A percentile compares a stretch with the other conserved stretches of the same genome.
Evolutionary conservation across 148 eudicot species (phyloP).

Genomic region (Chenopodium formosanum): DNA sequence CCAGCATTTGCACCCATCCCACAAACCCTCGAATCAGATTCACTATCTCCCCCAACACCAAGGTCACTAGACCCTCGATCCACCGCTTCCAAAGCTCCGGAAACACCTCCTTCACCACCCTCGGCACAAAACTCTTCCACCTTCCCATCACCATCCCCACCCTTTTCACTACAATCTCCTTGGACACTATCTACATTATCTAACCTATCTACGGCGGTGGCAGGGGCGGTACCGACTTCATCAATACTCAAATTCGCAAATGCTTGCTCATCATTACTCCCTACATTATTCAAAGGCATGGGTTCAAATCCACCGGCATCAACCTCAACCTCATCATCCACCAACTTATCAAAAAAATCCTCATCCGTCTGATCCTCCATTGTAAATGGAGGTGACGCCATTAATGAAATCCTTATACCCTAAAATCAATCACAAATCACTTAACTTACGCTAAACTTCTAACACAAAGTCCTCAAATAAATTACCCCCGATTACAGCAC

Average conservation of each 20-base stretch:
- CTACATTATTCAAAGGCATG: conserved; percentile 31
- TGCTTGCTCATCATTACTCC: conserved; percentile 42
- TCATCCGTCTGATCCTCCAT: conserved; percentile 86
- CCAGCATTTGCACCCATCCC: conserved; percentile 25
- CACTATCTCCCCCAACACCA: conserved; percentile 17
- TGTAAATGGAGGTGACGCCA: conserved; percentile 67
- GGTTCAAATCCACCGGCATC: conserved; percentile 34
- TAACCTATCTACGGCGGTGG: conserved; percentile 7
- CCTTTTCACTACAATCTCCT: conserved; percentile 24
- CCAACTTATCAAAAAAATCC: conserved; percentile 86
- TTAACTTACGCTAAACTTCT: conserved; percentile 13
- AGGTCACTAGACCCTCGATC: conserved; percentile 32
- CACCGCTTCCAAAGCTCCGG: conserved; percentile 30
- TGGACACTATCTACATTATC: conserved; percentile 29
- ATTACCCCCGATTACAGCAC: neutral
- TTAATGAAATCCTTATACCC: conserved; percentile 18
- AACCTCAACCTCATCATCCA: conserved; percentile 58
- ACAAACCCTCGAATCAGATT: conserved; percentile 18
- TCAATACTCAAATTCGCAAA: conserved; percentile 45
- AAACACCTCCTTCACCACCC: conserved; percentile 23
- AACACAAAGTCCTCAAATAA: conserved; percentile 12
- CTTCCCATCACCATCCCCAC: conserved; percentile 18
- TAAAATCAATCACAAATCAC: neutral
- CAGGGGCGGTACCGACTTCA: conserved; percentile 1
- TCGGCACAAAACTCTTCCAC: conserved; percentile 11